Evolutionary conservation across 768 basidiomycete genomes (phyloP).

Genomic region (Boletus fagicola): DNA sequence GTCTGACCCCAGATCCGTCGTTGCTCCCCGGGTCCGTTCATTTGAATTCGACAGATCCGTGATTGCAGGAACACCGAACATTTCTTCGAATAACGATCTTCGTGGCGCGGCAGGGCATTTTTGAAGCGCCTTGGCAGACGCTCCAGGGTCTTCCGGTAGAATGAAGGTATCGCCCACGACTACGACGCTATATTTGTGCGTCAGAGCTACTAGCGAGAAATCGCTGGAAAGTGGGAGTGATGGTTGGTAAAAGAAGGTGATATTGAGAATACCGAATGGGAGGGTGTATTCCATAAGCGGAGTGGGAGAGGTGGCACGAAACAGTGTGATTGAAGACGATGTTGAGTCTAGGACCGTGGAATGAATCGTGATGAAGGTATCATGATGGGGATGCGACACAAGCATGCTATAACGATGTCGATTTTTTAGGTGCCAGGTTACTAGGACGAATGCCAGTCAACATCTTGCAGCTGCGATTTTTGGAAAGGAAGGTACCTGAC

Average conservation of each 20-base stretch:
- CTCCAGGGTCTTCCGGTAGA: conserved; percentile 42
- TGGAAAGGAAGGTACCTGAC: conserved; percentile 43
- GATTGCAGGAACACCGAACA: conserved; percentile 82
- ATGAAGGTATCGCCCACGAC: conserved; percentile 61
- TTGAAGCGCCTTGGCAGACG: conserved; percentile 39
- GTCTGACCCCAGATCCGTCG: conserved; percentile 12
- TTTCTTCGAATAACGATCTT: conserved; percentile 81
- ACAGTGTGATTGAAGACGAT: conserved; percentile 47
- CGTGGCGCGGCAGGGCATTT: conserved; percentile 32
- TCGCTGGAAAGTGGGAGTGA: conserved; percentile 33
- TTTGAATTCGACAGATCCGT: conserved; percentile 26
- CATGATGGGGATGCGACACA: conserved; percentile 54
- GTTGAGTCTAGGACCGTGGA: conserved; percentile 29
- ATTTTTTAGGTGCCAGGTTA: conserved; percentile 55
- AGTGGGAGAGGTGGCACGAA: conserved; percentile 43
- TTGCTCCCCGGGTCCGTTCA: conserved; percentile 17
- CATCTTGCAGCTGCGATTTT: not conserved
- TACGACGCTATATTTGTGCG: conserved; percentile 60
- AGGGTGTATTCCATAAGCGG: conserved; percentile 46
- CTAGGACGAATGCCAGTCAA: conserved; percentile 36
- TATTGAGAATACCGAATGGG: conserved; percentile 62
- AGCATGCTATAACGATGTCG: conserved; percentile 40
- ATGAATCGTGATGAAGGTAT: conserved; percentile 60
- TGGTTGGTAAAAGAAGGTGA: conserved; percentile 39
- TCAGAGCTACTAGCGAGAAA: conserved; percentile 70